Evolutionary conservation across 2,329 filamentous ascomycete genomes (phyloP).

Genomic region (Arthrobotrys sinensis): DNA sequence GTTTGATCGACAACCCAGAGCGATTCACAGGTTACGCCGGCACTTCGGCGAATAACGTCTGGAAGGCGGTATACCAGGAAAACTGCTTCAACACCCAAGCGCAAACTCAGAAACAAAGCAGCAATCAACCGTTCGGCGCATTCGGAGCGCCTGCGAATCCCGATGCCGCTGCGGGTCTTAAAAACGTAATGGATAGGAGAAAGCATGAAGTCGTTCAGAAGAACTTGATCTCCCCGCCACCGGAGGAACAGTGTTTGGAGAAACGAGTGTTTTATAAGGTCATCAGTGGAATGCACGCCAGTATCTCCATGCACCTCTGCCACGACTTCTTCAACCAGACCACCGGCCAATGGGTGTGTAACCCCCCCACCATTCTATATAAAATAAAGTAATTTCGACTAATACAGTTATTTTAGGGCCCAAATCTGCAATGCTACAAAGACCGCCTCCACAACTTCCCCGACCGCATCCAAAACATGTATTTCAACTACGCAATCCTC

Average conservation of each 20-base stretch:
- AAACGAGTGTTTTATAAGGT: conserved; percentile 99
- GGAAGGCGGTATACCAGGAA: conserved; percentile 96
- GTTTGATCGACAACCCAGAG: conserved; percentile 91
- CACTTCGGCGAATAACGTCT: conserved; percentile 87
- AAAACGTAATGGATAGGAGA: conserved; percentile 70
- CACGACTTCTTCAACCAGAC: conserved; percentile 96
- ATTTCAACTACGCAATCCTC: conserved; percentile 99
- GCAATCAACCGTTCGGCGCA: conserved; percentile 20
- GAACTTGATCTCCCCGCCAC: conserved; percentile 75
- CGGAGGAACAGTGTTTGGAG: conserved; percentile 93
- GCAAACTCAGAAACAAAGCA: conserved; percentile 64
- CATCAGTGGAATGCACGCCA: conserved; percentile 97
- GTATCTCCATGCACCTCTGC: conserved; percentile 95
- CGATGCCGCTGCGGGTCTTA: conserved; percentile 74
- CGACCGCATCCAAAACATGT: conserved; percentile 95
- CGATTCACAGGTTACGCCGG: conserved; percentile 95
- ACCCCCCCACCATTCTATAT: neutral
- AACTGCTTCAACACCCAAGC: conserved; percentile 83
- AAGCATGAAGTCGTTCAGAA: conserved; percentile 62
- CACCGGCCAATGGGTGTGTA: conserved; percentile 82
- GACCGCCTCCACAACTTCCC: conserved; percentile 85
- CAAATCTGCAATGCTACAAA: conserved; percentile 91
- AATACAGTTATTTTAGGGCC: conserved; percentile 69
- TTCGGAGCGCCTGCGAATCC: conserved; percentile 67
- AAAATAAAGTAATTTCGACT: neutral